phyloP scores from a whole-genome alignment of 495 filamentous ascomycete genomes.

The Pseudoneurospora amorphoporcata region DNA sequence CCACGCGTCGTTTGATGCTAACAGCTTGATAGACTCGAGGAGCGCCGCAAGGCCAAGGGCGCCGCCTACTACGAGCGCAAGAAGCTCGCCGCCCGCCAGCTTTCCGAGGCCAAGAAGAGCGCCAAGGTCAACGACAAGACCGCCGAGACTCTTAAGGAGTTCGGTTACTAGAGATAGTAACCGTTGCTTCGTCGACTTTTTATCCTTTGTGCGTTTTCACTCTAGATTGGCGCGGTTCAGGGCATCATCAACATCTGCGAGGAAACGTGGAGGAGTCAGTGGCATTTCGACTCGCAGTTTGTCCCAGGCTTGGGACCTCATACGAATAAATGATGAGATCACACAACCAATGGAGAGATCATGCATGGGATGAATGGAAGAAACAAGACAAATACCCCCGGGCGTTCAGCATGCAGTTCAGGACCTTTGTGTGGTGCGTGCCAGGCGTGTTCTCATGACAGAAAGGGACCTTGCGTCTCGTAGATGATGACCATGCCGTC shows the following conservation, averaged over 20 bases:
- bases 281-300: slow-evolving; percentile 26
- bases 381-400: slow-evolving; percentile 22
- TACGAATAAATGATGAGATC: slow-evolving; percentile 29
- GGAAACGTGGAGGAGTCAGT: slow-evolving; percentile 25
- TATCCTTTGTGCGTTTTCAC: slow-evolving; percentile 29
- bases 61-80: slow-evolving; percentile 99
- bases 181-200: slow-evolving; percentile 11
- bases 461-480: neutral
- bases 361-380: slow-evolving; percentile 25
- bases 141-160: slow-evolving; percentile 42
- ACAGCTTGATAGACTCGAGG: slow-evolving; percentile 70
- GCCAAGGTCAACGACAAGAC: slow-evolving; percentile 71
- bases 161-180: slow-evolving; percentile 41
- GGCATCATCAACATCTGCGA: slow-evolving; percentile 32
- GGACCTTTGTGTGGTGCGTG: neutral
- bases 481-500: neutral
- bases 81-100: slow-evolving; percentile 84
- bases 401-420: neutral
- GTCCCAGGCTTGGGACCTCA: slow-evolving; percentile 28
- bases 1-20: slow-evolving; percentile 22
- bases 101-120: slow-evolving; percentile 82
- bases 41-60: slow-evolving; percentile 98
- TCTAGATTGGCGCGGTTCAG: slow-evolving; percentile 34
- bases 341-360: slow-evolving; percentile 28
- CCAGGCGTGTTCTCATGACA: neutral